A percentile compares a stretch with the other conserved stretches of the same genome.
These are phyloP conservation scores for Penicillium macrosclerotiorum DNA, from an alignment of 495 filamentous ascomycete genomes.

Conservation along the genomic window DNA sequence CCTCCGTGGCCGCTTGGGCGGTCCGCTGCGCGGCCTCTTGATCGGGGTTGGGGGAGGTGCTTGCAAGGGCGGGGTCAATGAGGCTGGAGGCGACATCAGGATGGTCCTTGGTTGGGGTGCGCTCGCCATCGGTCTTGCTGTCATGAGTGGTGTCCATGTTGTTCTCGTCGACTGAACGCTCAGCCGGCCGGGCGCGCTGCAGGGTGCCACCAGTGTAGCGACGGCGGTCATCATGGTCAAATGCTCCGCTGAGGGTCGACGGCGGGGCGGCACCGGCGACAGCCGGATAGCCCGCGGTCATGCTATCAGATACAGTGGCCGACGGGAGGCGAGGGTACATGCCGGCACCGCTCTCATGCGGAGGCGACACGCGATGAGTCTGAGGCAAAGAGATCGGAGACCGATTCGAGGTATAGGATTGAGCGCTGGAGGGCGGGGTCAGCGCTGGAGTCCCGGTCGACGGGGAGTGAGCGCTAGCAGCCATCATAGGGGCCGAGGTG, in stretches of 20 bases:
- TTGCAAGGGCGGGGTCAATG: constrained; percentile 54
- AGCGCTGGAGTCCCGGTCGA: constrained; percentile 73
- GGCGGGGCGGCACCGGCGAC: constrained; percentile 66
- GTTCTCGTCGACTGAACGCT: constrained; percentile 32
- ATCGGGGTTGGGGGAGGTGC: constrained; percentile 32
- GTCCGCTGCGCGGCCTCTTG: constrained; percentile 44
- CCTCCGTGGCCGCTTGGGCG: constrained; percentile 45
- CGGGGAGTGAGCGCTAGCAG: constrained; percentile 49
- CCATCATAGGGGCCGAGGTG: constrained; percentile 59
- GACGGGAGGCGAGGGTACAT: constrained; percentile 87
- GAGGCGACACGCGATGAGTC: constrained; percentile 59
- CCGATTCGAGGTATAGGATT: constrained; percentile 82
- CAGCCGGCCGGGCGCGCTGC: constrained; percentile 63
- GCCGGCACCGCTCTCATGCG: constrained; percentile 59
- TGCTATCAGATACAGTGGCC: constrained; percentile 57
- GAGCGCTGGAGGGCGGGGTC: constrained; percentile 83
- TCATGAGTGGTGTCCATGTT: constrained; percentile 60
- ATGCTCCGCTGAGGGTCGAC: constrained; percentile 77
- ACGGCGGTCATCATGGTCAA: constrained; percentile 77
- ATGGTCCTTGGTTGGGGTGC: constrained; percentile 42
- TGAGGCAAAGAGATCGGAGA: constrained; percentile 70
- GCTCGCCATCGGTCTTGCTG: constrained; percentile 42
- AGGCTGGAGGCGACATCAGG: constrained; percentile 45
- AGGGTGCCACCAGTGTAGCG: constrained; percentile 85
- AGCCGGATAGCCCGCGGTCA: constrained; percentile 55